Conservation (phyloP, 805 yeast species). For the Zygoascus biomembranicola region DNA sequence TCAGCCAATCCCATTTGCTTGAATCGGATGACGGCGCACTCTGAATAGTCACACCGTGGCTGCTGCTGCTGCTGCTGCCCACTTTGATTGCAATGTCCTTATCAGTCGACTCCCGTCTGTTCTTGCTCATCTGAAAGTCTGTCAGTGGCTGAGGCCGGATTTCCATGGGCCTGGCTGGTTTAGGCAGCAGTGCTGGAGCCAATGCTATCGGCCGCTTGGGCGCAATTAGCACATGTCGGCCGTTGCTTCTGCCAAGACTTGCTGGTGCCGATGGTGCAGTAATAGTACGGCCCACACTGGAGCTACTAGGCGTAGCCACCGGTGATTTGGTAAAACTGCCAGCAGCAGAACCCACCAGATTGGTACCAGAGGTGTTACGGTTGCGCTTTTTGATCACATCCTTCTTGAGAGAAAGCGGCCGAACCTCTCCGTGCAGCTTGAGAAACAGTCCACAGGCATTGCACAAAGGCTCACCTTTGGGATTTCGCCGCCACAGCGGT, state of each 20-base stretch:
- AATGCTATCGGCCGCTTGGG: slow-evolving; percentile 18
- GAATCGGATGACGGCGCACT: slow-evolving; percentile 4
- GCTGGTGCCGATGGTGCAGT: not conserved
- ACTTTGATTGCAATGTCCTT: not conserved
- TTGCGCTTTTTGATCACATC: slow-evolving; percentile 93
- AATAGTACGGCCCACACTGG: not conserved
- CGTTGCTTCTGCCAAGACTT: not conserved
- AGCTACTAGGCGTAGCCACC: not conserved
- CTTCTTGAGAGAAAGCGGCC: slow-evolving; percentile 88
- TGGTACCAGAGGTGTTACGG: slow-evolving; percentile 29
- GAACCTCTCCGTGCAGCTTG: slow-evolving; percentile 88
- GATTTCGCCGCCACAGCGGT: slow-evolving; percentile 91
- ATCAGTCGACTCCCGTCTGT: not conserved
- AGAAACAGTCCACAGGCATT: slow-evolving; percentile 94
- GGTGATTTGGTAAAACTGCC: not conserved
- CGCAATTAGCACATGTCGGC: slow-evolving; percentile 17
- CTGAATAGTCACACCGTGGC: slow-evolving; percentile 1
- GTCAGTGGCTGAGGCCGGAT: not conserved
- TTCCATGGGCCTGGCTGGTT: not conserved
- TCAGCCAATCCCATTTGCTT: slow-evolving; percentile 24
- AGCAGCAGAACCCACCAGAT: not conserved
- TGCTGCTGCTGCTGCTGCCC: not conserved
- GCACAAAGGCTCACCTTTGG: slow-evolving; percentile 90
- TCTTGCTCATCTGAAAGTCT: not conserved
- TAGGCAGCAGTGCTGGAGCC: slow-evolving; percentile 16